Evolutionary conservation across 768 basidiomycete species (phyloP).

Genomic region (Suillus alpinus): DNA sequence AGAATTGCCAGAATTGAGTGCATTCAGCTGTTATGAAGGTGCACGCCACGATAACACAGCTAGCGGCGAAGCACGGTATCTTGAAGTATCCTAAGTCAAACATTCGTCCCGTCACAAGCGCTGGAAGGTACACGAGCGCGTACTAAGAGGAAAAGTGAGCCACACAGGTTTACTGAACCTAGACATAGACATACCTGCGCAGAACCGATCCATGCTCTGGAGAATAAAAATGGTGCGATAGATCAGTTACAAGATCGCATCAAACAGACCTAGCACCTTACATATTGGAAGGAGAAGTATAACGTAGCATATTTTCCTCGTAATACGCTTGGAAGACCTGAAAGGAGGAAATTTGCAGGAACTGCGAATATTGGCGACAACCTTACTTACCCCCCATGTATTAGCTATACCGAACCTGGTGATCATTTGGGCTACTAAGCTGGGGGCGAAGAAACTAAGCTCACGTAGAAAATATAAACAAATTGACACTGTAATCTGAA

Average conservation of each 20-base stretch:
- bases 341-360: background rate
- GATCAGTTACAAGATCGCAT: background rate
- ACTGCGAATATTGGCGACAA: background rate
- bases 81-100: slow-evolving; percentile 74
- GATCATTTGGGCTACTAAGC: background rate
- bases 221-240: background rate
- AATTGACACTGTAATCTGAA: slow-evolving; percentile 37
- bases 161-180: background rate
- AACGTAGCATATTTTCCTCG: slow-evolving; percentile 46
- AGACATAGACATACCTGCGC: slow-evolving; percentile 46
- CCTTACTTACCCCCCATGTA: slow-evolving; percentile 65
- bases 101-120: slow-evolving; percentile 60
- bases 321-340: slow-evolving; percentile 78
- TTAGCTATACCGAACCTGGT: slow-evolving; percentile 67
- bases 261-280: slow-evolving; percentile 24
- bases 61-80: slow-evolving; percentile 45
- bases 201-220: slow-evolving; percentile 79
- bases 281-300: slow-evolving; percentile 63
- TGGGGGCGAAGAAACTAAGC: background rate
- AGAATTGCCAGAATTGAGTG: slow-evolving; percentile 72
- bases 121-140: slow-evolving; percentile 60
- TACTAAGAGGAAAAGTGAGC: slow-evolving; percentile 40
- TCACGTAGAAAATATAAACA: background rate
- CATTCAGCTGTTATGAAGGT: slow-evolving; percentile 74
- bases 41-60: slow-evolving; percentile 47